phyloP scores from a whole-genome alignment of 495 filamentous ascomycete genomes.

The Xylaria castorea region DNA sequence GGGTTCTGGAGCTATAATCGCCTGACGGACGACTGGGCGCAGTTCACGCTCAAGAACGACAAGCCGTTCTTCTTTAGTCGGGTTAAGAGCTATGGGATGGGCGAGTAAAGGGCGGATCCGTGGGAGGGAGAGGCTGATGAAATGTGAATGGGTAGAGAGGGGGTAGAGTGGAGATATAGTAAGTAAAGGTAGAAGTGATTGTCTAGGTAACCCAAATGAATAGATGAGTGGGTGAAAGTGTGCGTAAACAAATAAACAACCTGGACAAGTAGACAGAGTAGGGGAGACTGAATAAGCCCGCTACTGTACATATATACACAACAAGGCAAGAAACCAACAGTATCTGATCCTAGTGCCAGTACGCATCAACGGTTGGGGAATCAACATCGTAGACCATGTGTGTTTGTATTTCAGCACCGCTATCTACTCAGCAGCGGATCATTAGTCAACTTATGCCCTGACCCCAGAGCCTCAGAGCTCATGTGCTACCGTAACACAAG shows the following conservation, averaged over 20 bases:
- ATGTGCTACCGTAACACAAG: neutral
- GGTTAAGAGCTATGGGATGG: constrained; percentile 71
- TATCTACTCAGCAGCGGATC: neutral
- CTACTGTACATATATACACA: neutral
- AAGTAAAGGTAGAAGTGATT: neutral
- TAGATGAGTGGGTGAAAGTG: neutral
- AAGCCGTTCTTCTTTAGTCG: constrained; percentile 87
- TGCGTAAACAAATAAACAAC: neutral
- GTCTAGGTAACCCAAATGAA: neutral
- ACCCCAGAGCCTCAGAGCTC: neutral
- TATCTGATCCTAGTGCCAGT: neutral
- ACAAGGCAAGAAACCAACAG: neutral
- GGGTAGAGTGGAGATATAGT: neutral
- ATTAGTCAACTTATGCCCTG: neutral
- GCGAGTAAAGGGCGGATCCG: constrained; percentile 13
- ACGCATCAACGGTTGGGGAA: neutral
- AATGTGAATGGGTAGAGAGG: neutral
- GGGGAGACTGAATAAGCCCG: neutral
- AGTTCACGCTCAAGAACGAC: constrained; percentile 83
- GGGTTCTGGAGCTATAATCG: constrained; percentile 91
- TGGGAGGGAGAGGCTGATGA: neutral
- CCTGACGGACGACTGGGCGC: constrained; percentile 87
- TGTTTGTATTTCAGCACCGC: neutral
- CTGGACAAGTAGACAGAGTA: neutral
- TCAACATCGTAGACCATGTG: neutral